These are phyloP conservation scores for Geosmithia flava DNA, from an alignment of 2,329 filamentous ascomycete species.

Conservation along the genomic window DNA sequence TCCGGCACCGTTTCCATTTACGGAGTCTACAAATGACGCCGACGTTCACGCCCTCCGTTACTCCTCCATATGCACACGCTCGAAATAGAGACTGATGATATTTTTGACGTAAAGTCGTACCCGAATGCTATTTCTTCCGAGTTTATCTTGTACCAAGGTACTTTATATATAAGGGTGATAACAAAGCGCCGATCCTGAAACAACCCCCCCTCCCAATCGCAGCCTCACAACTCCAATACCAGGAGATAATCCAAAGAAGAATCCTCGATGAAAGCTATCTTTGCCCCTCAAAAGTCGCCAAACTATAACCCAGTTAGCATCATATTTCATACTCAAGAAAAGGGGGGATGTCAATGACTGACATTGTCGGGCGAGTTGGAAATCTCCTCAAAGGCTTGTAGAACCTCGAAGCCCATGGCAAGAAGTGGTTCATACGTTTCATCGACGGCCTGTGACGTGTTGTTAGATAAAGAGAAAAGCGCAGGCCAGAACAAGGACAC, in stretches of 20 bases:
- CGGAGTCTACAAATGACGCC: background rate
- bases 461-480: background rate
- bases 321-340: background rate
- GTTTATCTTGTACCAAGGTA: no score
- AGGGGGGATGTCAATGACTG: slow-evolving; percentile 15
- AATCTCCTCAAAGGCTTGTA: slow-evolving; percentile 75
- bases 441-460: slow-evolving; percentile 44
- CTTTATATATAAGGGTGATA: no score
- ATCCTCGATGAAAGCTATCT: no score
- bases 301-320: slow-evolving; percentile 1
- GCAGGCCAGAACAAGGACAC: slow-evolving; percentile 17
- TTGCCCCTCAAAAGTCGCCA: background rate
- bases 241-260: no score
- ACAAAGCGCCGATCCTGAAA: no score
- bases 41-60: background rate
- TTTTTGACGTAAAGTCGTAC: no score
- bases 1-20: background rate
- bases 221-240: no score
- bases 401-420: slow-evolving; percentile 67
- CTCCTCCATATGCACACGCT: no score
- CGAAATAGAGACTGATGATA: no score
- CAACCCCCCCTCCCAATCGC: no score
- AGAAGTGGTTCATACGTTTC: slow-evolving; percentile 61
- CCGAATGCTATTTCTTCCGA: no score
- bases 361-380: slow-evolving; percentile 48